Conservation (phyloP, 176 grass and related monocot species). For the Oryza brachyantha region DNA sequence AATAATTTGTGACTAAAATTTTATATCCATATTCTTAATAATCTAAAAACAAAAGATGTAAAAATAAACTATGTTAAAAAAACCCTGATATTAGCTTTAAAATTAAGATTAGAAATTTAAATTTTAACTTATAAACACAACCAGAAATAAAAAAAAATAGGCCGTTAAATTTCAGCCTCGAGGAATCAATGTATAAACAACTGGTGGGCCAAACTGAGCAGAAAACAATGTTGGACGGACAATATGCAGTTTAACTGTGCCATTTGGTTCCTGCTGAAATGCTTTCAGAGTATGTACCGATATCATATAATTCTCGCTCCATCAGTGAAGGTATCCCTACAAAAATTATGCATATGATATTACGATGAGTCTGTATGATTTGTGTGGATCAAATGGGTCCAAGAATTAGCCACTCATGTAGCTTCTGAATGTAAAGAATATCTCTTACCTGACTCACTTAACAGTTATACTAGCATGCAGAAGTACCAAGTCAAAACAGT, state of each 20-base stretch:
- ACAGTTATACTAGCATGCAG: background rate
- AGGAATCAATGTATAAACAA: background rate
- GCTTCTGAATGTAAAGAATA: background rate
- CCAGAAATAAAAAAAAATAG: too few relatives aligned
- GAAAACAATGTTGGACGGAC: background rate
- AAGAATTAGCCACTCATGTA: background rate
- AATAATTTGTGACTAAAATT: too few relatives aligned
- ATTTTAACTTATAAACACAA: too few relatives aligned
- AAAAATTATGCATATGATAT: background rate
- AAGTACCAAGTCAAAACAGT: background rate
- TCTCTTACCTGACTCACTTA: background rate
- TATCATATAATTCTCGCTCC: background rate
- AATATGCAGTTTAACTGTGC: background rate
- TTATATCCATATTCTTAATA: too few relatives aligned
- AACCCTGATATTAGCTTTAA: too few relatives aligned
- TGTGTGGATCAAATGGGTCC: background rate
- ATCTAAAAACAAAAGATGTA: too few relatives aligned
- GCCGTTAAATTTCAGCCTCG: background rate
- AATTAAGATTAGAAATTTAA: too few relatives aligned
- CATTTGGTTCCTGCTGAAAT: constrained; percentile 28
- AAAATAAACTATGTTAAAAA: too few relatives aligned
- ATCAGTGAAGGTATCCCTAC: background rate
- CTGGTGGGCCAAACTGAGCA: background rate
- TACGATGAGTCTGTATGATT: too few relatives aligned
- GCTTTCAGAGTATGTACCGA: background rate